Conservation (phyloP, 2,329 filamentous ascomycete genomes). For the Curvularia sp. region DNA sequence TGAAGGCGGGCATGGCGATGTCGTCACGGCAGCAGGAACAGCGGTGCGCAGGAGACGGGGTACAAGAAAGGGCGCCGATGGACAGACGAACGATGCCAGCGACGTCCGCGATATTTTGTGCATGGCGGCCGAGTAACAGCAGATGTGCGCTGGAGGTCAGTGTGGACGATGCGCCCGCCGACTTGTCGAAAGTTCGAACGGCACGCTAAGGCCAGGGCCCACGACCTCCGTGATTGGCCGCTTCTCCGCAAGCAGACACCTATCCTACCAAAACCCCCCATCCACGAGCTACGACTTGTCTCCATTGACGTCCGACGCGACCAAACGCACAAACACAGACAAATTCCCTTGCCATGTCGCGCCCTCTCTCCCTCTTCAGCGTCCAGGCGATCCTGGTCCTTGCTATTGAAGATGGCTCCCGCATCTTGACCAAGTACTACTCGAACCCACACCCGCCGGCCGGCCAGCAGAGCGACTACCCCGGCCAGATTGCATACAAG, state of each 20-base stretch:
- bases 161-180: conserved; percentile 1
- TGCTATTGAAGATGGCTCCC: conserved; percentile 82
- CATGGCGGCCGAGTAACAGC: conserved; percentile 20
- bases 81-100: conserved; percentile 44
- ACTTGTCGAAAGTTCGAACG: conserved; percentile 20
- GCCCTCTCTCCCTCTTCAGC: conserved; percentile 63
- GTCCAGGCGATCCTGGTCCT: conserved; percentile 61
- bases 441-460: conserved; percentile 71
- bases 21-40: conserved; percentile 16
- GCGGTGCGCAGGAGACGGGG: conserved; percentile 39
- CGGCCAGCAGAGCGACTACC: conserved; percentile 65
- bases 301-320: conserved; percentile 14
- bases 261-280: conserved; percentile 38
- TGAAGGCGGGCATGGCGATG: conserved; percentile 14
- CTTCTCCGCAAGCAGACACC: conserved; percentile 43
- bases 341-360: conserved; percentile 52
- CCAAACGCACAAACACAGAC: background rate
- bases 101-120: conserved; percentile 33
- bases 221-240: conserved; percentile 37
- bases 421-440: conserved; percentile 96
- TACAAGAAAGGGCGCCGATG: conserved; percentile 47
- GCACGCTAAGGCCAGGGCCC: conserved; percentile 19
- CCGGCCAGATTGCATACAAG: conserved; percentile 78
- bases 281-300: conserved; percentile 19
- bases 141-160: background rate